A percentile compares a stretch with the other conserved stretches of the same genome.
Conservation (phyloP, 1,139 yeast genomes). For the Diutina rugosa region DNA sequence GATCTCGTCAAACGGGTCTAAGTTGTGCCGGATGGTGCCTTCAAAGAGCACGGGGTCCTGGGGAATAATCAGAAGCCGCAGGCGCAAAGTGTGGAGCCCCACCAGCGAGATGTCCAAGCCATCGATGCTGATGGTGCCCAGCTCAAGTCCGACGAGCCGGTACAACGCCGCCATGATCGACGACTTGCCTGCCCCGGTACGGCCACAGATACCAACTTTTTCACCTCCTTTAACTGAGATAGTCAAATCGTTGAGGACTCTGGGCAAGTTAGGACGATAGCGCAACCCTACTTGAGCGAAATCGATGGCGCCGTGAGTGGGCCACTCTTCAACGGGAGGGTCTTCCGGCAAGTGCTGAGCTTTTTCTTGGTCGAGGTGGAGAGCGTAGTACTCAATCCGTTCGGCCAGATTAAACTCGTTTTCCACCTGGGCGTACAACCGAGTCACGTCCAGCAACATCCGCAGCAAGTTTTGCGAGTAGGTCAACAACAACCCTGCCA, state of each 20-base stretch:
- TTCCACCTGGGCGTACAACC: constrained; percentile 8
- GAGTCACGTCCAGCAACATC: constrained; percentile 7
- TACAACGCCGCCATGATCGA: constrained; percentile 12
- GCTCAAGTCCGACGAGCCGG: constrained; percentile 8
- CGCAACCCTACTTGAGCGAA: constrained; percentile 10
- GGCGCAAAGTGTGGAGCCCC: constrained; percentile 33
- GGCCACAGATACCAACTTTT: constrained; percentile 13
- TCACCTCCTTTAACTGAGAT: constrained; percentile 9
- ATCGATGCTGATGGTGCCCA: constrained; percentile 10
- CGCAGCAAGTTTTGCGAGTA: constrained; percentile 8
- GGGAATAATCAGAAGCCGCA: constrained; percentile 3
- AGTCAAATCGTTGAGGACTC: constrained; percentile 9
- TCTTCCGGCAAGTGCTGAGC: neutral
- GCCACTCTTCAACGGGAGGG: neutral
- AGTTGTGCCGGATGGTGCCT: constrained; percentile 3
- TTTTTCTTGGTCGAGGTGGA: constrained; percentile 9
- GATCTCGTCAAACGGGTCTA: constrained; percentile 5
- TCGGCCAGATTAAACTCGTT: constrained; percentile 9
- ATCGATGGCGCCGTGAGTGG: constrained; percentile 3
- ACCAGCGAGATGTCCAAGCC: constrained; percentile 29
- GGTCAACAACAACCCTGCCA: constrained; percentile 9
- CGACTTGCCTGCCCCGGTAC: constrained; percentile 15
- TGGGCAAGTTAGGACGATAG: constrained; percentile 11
- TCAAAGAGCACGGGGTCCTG: constrained; percentile 4
- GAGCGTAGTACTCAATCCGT: constrained; percentile 9